Conservation (phyloP, 768 basidiomycete species). For the Tricholomella constricta region DNA sequence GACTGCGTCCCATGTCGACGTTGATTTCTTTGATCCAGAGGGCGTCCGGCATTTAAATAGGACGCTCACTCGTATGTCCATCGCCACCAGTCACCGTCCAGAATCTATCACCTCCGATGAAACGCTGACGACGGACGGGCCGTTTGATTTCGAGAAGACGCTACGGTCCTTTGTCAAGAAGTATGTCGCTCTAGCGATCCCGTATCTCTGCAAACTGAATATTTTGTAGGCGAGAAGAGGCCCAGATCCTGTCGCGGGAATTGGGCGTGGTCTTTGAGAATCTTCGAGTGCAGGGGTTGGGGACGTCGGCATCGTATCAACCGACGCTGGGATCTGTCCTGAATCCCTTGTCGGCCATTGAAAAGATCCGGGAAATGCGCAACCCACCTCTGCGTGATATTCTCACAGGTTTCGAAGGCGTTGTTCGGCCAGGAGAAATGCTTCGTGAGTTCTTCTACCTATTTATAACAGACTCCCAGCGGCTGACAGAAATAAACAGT, state of each 20-base stretch:
- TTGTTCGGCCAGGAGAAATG: slow-evolving; percentile 75
- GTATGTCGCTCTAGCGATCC: slow-evolving; percentile 24
- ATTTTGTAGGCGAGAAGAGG: slow-evolving; percentile 11
- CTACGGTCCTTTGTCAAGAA: slow-evolving; percentile 32
- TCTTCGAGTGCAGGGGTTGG: slow-evolving; percentile 61
- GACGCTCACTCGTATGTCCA: slow-evolving; percentile 34
- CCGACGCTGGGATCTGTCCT: slow-evolving; percentile 64
- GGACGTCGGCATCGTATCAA: slow-evolving; percentile 55
- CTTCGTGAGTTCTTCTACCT: slow-evolving; percentile 52
- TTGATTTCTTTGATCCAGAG: slow-evolving; percentile 56
- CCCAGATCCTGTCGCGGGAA: slow-evolving; percentile 35
- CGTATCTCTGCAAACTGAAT: not conserved
- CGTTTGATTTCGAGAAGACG: slow-evolving; percentile 40
- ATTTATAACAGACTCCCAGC: not conserved
- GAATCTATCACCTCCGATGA: slow-evolving; percentile 22
- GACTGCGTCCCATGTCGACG: slow-evolving; percentile 34
- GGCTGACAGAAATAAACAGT: slow-evolving; percentile 43
- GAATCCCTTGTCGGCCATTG: slow-evolving; percentile 49
- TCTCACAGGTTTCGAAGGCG: slow-evolving; percentile 62
- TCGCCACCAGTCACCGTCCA: slow-evolving; percentile 6
- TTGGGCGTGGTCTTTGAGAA: slow-evolving; percentile 64
- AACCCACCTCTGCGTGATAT: slow-evolving; percentile 69
- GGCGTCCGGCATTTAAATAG: slow-evolving; percentile 45
- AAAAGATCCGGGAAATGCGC: slow-evolving; percentile 44
- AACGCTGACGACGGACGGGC: slow-evolving; percentile 25